Evolutionary conservation across 164 flowering plant genomes (phyloP).

Genomic region (Annona cherimola): DNA sequence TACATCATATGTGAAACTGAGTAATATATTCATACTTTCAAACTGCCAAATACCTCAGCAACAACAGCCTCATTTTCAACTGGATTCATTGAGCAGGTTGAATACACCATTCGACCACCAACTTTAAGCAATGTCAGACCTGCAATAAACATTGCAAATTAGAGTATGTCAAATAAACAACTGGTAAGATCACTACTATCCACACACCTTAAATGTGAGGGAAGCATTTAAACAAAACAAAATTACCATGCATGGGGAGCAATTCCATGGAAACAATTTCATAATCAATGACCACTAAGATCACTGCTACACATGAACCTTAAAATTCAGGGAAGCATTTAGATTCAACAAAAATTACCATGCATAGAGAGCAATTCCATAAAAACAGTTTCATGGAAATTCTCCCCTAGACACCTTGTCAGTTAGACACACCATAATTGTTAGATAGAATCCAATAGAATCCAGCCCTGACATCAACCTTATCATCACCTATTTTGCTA

Average conservation of each 20-base stretch:
- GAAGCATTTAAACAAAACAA: too few relatives aligned
- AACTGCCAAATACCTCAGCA: slow-evolving; percentile 69
- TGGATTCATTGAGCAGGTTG: slow-evolving; percentile 99
- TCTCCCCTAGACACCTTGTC: too few relatives aligned
- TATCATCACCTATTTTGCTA: too few relatives aligned
- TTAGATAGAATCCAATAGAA: too few relatives aligned
- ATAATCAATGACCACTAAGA: not conserved
- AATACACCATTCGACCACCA: slow-evolving; percentile 97
- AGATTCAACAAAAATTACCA: too few relatives aligned
- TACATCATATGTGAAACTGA: not conserved
- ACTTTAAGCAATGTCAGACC: slow-evolving; percentile 86
- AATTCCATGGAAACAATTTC: not conserved
- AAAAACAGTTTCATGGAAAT: too few relatives aligned
- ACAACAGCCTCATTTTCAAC: slow-evolving; percentile 98
- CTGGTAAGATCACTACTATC: not conserved
- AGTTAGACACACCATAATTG: too few relatives aligned
- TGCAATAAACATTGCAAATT: slow-evolving; percentile 21
- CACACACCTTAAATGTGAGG: not conserved
- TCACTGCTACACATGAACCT: not conserved
- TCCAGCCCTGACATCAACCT: too few relatives aligned
- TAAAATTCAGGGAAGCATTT: too few relatives aligned
- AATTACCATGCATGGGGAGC: not conserved
- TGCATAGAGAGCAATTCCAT: too few relatives aligned
- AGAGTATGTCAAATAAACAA: not conserved
- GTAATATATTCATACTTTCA: not conserved